Evolutionary conservation across 257 asterid genomes (phyloP).

Genomic region (Sherardia arvensis): DNA sequence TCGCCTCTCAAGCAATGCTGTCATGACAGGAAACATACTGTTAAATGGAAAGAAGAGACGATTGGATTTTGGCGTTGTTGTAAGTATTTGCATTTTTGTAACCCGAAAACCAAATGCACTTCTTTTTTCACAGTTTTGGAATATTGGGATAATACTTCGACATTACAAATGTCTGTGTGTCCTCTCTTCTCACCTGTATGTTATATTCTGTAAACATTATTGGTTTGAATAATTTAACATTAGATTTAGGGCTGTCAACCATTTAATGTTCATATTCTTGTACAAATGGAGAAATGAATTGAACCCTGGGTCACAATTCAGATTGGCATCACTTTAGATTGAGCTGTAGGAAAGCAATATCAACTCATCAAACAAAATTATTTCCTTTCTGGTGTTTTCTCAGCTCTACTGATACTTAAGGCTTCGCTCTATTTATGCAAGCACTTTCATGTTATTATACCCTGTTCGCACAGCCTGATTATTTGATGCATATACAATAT

Average conservation of each 20-base stretch:
- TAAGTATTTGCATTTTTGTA: conserved; percentile 26
- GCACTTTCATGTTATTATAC: neutral
- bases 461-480: neutral
- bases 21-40: conserved; percentile 80
- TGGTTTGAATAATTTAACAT: neutral
- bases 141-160: neutral
- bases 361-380: neutral
- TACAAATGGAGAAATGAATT: too few species aligned
- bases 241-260: neutral
- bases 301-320: neutral
- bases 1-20: conserved; percentile 68
- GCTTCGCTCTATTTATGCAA: too few species aligned
- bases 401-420: neutral
- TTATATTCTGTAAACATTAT: too few species aligned
- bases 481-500: neutral
- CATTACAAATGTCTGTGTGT: neutral
- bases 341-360: neutral
- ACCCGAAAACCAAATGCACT: neutral
- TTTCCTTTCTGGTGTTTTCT: too few species aligned
- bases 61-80: conserved; percentile 74
- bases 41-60: conserved; percentile 80
- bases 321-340: neutral
- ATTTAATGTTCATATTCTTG: neutral
- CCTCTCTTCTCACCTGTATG: neutral
- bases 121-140: neutral